Evolutionary conservation across 2,329 filamentous ascomycete species (phyloP).

Genomic region (Fusarium tuaranense): DNA sequence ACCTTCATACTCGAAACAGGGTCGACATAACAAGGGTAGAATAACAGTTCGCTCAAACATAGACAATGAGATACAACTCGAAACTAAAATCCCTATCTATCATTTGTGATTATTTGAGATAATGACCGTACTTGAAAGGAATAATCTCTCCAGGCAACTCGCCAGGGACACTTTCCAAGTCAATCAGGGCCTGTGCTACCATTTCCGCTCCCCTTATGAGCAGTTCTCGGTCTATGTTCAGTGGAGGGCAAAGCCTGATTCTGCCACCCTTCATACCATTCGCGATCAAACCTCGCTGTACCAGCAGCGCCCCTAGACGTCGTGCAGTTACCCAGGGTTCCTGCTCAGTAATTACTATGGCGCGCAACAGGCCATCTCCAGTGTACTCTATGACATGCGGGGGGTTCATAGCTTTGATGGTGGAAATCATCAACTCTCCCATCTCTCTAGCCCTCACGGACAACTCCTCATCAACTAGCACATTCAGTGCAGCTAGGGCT

Average conservation of each 20-base stretch:
- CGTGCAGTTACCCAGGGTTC: not conserved
- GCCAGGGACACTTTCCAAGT: not conserved
- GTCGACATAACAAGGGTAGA: too few species aligned
- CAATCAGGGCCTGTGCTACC: not conserved
- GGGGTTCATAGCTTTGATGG: not conserved
- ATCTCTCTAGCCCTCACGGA: too few species aligned
- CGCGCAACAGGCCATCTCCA: not conserved
- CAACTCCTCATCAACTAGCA: too few species aligned
- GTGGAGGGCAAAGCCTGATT: not conserved
- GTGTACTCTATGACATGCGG: not conserved
- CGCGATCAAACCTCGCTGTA: not conserved
- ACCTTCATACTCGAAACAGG: too few species aligned
- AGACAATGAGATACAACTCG: not conserved
- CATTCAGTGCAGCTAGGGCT: too few species aligned
- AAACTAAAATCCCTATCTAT: not conserved
- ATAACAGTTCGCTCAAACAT: too few species aligned
- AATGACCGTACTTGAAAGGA: not conserved
- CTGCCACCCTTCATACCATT: not conserved
- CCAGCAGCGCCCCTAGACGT: not conserved
- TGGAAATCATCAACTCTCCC: not conserved
- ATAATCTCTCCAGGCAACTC: not conserved
- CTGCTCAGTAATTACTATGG: not conserved
- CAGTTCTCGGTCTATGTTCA: not conserved
- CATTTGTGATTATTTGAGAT: not conserved
- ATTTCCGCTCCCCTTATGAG: not conserved